These are phyloP conservation scores for Suillus fuscotomentosus DNA, from an alignment of 768 basidiomycete species.

Conservation along the genomic window DNA sequence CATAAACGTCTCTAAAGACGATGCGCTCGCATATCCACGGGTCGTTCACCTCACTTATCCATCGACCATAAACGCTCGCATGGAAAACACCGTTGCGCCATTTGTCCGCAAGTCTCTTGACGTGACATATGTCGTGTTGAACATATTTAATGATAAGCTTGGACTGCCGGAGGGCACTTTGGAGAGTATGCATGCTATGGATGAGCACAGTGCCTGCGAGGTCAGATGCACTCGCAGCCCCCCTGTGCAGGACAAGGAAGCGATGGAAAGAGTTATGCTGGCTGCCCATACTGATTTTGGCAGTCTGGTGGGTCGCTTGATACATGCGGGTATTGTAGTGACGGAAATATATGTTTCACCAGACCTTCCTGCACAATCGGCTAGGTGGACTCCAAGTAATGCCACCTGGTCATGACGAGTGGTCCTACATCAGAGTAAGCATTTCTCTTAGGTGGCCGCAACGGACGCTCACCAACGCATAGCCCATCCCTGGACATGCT, in stretches of 20 bases:
- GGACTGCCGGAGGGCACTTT: conserved; percentile 52
- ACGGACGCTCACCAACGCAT: neutral
- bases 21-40: conserved; percentile 58
- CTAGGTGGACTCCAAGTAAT: conserved; percentile 72
- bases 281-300: conserved; percentile 75
- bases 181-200: conserved; percentile 37
- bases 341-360: neutral
- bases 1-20: conserved; percentile 68
- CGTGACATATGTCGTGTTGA: conserved; percentile 51
- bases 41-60: conserved; percentile 59
- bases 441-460: neutral
- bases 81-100: conserved; percentile 48
- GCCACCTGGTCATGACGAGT: conserved; percentile 55
- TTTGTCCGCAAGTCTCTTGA: conserved; percentile 59
- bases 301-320: conserved; percentile 48
- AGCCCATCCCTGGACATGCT: conserved; percentile 55
- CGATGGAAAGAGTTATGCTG: conserved; percentile 40
- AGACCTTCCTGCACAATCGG: conserved; percentile 70
- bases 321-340: neutral
- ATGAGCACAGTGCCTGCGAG: conserved; percentile 57
- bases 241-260: conserved; percentile 27
- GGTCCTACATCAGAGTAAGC: conserved; percentile 65
- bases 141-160: conserved; percentile 56
- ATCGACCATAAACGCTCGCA: conserved; percentile 44
- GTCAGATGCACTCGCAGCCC: conserved; percentile 53